Percentiles rank a stretch among this genome's conserved stretches.
Evolutionary conservation across 208 protist genomes (phyloP).

Genomic region (Trichomonas tenax): DNA sequence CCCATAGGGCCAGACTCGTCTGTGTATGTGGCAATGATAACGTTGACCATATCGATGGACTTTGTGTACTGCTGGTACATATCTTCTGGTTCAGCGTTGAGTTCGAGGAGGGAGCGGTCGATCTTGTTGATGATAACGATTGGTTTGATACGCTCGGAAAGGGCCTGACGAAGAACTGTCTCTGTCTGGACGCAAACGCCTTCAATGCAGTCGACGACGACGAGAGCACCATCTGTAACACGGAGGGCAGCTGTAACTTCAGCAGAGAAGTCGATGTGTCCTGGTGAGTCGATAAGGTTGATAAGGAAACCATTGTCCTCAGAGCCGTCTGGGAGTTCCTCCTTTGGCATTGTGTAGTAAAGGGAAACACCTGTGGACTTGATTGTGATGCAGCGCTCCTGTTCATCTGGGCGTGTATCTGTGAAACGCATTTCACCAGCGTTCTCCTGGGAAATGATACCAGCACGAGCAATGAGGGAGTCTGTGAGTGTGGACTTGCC

Average conservation of each 20-base stretch:
- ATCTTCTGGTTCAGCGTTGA: slow-evolving; percentile 67
- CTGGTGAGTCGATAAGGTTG: slow-evolving; percentile 91
- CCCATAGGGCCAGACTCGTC: slow-evolving; percentile 52
- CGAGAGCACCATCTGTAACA: slow-evolving; percentile 96
- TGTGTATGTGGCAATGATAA: slow-evolving; percentile 88
- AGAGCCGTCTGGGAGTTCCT: slow-evolving; percentile 48
- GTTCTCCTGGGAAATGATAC: slow-evolving; percentile 57
- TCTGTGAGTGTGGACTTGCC: slow-evolving; percentile 90
- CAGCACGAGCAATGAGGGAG: slow-evolving; percentile 59
- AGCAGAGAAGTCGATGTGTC: slow-evolving; percentile 97
- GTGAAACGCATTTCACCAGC: slow-evolving; percentile 72
- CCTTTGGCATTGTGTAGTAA: slow-evolving; percentile 69
- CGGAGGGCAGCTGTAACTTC: slow-evolving; percentile 95
- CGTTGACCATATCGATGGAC: slow-evolving; percentile 75
- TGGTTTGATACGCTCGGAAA: slow-evolving; percentile 89
- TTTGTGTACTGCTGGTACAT: slow-evolving; percentile 58
- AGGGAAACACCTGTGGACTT: slow-evolving; percentile 96
- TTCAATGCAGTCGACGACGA: slow-evolving; percentile 95
- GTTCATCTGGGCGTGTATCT: slow-evolving; percentile 78
- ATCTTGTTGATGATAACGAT: slow-evolving; percentile 98
- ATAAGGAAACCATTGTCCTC: slow-evolving; percentile 67
- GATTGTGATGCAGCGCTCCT: slow-evolving; percentile 97
- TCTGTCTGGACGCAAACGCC: slow-evolving; percentile 98
- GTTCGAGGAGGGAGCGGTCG: slow-evolving; percentile 79
- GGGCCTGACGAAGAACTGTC: slow-evolving; percentile 87